phyloP scores from a whole-genome alignment of 129 eudicot species.

The Centrapalus pauciflorus region DNA sequence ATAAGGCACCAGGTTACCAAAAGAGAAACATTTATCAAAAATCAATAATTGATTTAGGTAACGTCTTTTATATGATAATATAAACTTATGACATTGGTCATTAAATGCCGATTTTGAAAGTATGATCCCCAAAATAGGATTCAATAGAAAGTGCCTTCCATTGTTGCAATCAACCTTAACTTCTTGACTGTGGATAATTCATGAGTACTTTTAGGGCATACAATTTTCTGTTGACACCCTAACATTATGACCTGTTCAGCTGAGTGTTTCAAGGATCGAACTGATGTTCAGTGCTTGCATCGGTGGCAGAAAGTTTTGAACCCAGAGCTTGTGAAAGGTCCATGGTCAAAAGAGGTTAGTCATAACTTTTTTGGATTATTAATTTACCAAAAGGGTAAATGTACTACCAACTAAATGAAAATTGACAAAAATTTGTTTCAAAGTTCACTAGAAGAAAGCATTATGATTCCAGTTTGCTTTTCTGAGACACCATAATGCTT shows the following conservation, averaged over 20 bases:
- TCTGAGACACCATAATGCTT: not conserved
- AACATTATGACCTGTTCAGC: conserved; percentile 47
- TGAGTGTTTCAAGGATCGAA: conserved; percentile 93
- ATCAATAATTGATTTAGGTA: no score
- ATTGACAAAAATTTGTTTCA: not conserved
- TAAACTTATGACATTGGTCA: no score
- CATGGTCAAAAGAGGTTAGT: conserved; percentile 97
- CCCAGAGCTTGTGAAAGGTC: conserved; percentile 98
- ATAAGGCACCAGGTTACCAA: no score
- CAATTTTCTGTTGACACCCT: not conserved
- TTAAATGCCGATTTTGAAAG: no score
- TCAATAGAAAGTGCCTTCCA: no score
- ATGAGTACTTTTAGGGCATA: not conserved
- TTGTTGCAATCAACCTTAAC: no score
- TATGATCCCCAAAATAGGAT: no score
- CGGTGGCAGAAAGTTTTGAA: conserved; percentile 98
- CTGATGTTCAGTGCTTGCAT: conserved; percentile 98
- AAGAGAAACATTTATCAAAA: no score
- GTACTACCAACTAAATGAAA: not conserved
- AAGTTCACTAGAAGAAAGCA: not conserved
- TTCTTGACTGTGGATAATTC: not conserved
- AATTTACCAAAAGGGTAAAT: not conserved
- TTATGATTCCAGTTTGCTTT: not conserved
- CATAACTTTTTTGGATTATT: not conserved
- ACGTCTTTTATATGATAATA: no score